Percentiles rank a stretch among this genome's conserved stretches.
These are phyloP conservation scores for Boletus rubescentipes DNA, from an alignment of 768 basidiomycete species.

Conservation along the genomic window DNA sequence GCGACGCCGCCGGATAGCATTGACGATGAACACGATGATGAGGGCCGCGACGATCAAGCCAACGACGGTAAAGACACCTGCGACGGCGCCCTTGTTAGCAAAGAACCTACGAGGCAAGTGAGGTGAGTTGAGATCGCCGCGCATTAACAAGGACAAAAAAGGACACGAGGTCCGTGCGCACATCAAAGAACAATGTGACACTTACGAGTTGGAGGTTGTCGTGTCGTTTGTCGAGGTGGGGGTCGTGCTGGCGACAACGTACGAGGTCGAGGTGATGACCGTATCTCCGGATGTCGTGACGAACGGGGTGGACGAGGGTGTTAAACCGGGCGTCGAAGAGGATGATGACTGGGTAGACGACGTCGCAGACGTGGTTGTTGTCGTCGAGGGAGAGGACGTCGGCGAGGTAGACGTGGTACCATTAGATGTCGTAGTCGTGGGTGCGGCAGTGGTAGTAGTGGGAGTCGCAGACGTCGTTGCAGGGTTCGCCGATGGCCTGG, in stretches of 20 bases:
- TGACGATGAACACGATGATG: slow-evolving; percentile 48
- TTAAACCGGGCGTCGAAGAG: neutral
- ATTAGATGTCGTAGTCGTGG: slow-evolving; percentile 3
- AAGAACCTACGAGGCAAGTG: slow-evolving; percentile 53
- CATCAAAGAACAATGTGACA: neutral
- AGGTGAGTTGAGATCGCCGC: slow-evolving; percentile 5
- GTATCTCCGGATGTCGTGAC: slow-evolving; percentile 8
- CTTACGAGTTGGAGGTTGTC: slow-evolving; percentile 25
- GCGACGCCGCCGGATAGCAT: slow-evolving; percentile 59
- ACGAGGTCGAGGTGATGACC: slow-evolving; percentile 7
- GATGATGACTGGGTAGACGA: slow-evolving; percentile 3
- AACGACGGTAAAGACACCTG: slow-evolving; percentile 68
- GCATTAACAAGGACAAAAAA: neutral
- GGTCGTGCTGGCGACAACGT: neutral
- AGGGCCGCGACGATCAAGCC: slow-evolving; percentile 59
- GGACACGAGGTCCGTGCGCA: neutral
- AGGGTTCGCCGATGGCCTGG: neutral
- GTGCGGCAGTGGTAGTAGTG: neutral
- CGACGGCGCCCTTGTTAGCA: slow-evolving; percentile 68
- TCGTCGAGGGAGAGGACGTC: neutral
- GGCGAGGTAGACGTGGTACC: neutral
- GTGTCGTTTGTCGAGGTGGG: neutral
- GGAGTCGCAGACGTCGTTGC: neutral
- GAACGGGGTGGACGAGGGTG: neutral
- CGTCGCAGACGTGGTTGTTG: neutral